A percentile compares a stretch with the other conserved stretches of the same genome.
Conservation (phyloP, 495 filamentous ascomycete species). For the Talaromyces borbonicus region DNA sequence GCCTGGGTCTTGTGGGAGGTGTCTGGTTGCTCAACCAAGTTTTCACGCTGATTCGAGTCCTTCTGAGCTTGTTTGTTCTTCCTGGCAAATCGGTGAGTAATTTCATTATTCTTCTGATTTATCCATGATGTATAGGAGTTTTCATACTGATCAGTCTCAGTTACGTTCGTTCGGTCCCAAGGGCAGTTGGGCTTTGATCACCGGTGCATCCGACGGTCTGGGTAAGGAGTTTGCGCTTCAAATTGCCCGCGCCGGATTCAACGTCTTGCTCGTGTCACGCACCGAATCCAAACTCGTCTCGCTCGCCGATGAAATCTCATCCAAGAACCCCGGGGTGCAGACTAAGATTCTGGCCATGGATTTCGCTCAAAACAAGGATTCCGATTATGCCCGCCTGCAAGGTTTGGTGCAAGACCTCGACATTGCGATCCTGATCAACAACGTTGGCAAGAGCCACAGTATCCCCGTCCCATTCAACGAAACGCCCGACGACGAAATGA, state of each 20-base stretch:
- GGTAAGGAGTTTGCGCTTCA: slow-evolving; percentile 94
- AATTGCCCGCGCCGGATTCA: slow-evolving; percentile 85
- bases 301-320: slow-evolving; percentile 64
- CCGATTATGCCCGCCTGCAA: slow-evolving; percentile 65
- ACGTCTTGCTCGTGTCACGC: slow-evolving; percentile 85
- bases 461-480: slow-evolving; percentile 84
- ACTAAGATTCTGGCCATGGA: slow-evolving; percentile 82
- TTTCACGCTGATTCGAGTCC: slow-evolving; percentile 50
- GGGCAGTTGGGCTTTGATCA: slow-evolving; percentile 90
- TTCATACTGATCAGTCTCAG: slow-evolving; percentile 34
- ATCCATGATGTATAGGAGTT: not conserved
- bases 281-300: slow-evolving; percentile 79
- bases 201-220: slow-evolving; percentile 92
- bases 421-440: slow-evolving; percentile 87
- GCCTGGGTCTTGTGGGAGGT: slow-evolving; percentile 37
- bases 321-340: slow-evolving; percentile 51
- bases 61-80: slow-evolving; percentile 70
- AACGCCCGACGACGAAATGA: slow-evolving; percentile 68
- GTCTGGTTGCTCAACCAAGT: slow-evolving; percentile 47
- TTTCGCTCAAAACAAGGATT: slow-evolving; percentile 66
- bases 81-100: slow-evolving; percentile 49
- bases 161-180: slow-evolving; percentile 83
- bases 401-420: slow-evolving; percentile 61
- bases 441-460: slow-evolving; percentile 87
- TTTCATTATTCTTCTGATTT: not conserved